Evolutionary conservation across 768 basidiomycete genomes (phyloP).

Genomic region (Serpula lacrymans): DNA sequence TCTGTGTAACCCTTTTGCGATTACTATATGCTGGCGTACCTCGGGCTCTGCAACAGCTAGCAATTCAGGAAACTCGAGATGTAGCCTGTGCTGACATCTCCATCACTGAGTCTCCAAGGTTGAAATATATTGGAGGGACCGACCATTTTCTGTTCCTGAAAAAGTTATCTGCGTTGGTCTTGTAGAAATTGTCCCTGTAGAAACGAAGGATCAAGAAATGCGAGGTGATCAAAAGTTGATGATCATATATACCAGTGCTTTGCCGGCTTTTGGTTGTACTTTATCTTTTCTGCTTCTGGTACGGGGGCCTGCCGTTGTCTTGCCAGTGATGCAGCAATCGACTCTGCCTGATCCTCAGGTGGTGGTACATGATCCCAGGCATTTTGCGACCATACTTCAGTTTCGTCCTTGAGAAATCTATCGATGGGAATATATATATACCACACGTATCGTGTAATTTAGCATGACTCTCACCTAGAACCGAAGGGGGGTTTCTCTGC

Average conservation of each 20-base stretch:
- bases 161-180: slow-evolving; percentile 80
- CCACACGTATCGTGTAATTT: slow-evolving; percentile 5
- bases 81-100: slow-evolving; percentile 53
- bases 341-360: slow-evolving; percentile 75
- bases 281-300: slow-evolving; percentile 61
- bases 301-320: slow-evolving; percentile 75
- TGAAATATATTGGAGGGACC: slow-evolving; percentile 12
- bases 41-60: slow-evolving; percentile 62
- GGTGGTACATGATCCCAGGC: slow-evolving; percentile 92
- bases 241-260: slow-evolving; percentile 55
- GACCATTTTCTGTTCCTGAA: slow-evolving; percentile 94
- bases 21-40: slow-evolving; percentile 36
- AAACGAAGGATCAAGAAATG: slow-evolving; percentile 19
- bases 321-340: slow-evolving; percentile 64
- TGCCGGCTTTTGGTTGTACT: slow-evolving; percentile 71
- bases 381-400: slow-evolving; percentile 82
- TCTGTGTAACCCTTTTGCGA: background rate
- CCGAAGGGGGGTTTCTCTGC: slow-evolving; percentile 66
- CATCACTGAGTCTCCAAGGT: background rate
- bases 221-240: slow-evolving; percentile 24
- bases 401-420: slow-evolving; percentile 67
- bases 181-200: slow-evolving; percentile 91
- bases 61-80: slow-evolving; percentile 93
- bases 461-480: slow-evolving; percentile 47
- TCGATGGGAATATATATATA: slow-evolving; percentile 6